phyloP scores from a whole-genome alignment of 352 stramenopile genomes.

The Phytophthora palmivora region DNA sequence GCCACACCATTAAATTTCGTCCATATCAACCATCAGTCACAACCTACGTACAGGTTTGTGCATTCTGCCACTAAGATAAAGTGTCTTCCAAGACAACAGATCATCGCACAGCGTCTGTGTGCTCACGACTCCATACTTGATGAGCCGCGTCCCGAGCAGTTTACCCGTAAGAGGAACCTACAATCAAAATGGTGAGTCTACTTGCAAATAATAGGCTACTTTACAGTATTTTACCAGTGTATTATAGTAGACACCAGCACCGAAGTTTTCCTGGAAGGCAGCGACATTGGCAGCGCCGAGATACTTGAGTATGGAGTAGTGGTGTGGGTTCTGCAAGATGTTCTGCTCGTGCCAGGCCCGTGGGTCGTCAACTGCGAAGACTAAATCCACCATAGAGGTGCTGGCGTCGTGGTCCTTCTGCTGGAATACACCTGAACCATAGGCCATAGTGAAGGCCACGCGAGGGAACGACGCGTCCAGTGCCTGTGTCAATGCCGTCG shows the following conservation, averaged over 20 bases:
- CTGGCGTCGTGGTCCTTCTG: conserved; percentile 82
- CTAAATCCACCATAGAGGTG: conserved; percentile 87
- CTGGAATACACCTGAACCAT: conserved; percentile 84
- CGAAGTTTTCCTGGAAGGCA: conserved; percentile 78
- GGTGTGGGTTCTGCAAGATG: conserved; percentile 68
- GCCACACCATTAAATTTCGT: conserved; percentile 9
- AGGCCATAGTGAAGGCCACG: conserved; percentile 85
- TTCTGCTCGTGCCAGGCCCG: conserved; percentile 85
- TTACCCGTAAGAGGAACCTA: conserved; percentile 67
- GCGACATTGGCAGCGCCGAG: conserved; percentile 65
- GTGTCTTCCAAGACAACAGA: conserved; percentile 78
- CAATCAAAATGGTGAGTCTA: conserved; percentile 1
- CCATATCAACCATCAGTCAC: not conserved
- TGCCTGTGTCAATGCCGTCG: conserved; percentile 51
- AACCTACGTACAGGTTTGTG: conserved; percentile 77
- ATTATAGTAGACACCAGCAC: conserved; percentile 88
- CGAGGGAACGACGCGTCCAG: conserved; percentile 73
- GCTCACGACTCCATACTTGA: conserved; percentile 92
- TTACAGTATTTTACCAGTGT: conserved; percentile 53
- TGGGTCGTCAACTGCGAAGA: conserved; percentile 88
- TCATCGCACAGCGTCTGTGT: conserved; percentile 81
- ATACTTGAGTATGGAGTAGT: conserved; percentile 86
- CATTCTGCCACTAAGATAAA: conserved; percentile 90
- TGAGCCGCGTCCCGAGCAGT: conserved; percentile 66
- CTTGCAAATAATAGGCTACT: not conserved